Evolutionary conservation across 1,139 yeast species (phyloP).

Genomic region (Ogataea hybrid): DNA sequence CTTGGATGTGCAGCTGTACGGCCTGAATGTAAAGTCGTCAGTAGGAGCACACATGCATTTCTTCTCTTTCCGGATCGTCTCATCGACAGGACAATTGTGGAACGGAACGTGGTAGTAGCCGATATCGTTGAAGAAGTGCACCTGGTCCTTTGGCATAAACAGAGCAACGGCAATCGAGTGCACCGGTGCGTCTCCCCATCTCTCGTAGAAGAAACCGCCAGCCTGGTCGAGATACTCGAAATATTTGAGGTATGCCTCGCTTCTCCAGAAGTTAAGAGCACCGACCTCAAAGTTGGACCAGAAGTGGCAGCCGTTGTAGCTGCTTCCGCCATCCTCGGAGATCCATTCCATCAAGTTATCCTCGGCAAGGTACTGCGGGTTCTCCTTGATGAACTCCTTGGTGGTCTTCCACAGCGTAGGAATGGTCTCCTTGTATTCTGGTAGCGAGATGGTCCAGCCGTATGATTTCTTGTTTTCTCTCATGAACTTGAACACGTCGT

Average conservation of each 20-base stretch:
- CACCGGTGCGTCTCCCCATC: conserved; percentile 75
- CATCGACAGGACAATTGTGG: conserved; percentile 57
- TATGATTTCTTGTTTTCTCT: conserved; percentile 44
- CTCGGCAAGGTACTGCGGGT: conserved; percentile 64
- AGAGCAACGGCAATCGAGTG: conserved; percentile 56
- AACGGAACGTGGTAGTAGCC: conserved; percentile 63
- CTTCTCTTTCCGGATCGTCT: conserved; percentile 40
- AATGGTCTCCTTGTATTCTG: conserved; percentile 47
- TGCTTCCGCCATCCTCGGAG: conserved; percentile 44
- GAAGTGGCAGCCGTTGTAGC: conserved; percentile 65
- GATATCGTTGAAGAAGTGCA: conserved; percentile 55
- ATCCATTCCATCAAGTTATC: conserved; percentile 73
- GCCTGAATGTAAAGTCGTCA: conserved; percentile 48
- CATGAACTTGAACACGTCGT: conserved; percentile 54
- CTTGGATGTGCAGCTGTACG: conserved; percentile 44
- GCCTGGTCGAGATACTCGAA: conserved; percentile 50
- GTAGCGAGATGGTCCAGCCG: conserved; percentile 53
- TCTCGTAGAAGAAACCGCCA: conserved; percentile 63
- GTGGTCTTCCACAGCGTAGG: conserved; percentile 64
- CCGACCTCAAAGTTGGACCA: conserved; percentile 75
- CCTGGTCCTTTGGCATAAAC: conserved; percentile 45
- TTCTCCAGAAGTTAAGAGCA: conserved; percentile 50
- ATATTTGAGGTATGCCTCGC: conserved; percentile 46
- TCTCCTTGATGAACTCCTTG: conserved; percentile 58
- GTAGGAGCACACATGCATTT: conserved; percentile 54